Conservation (phyloP, 176 grass and related monocot genomes). For the Secale cereale region DNA sequence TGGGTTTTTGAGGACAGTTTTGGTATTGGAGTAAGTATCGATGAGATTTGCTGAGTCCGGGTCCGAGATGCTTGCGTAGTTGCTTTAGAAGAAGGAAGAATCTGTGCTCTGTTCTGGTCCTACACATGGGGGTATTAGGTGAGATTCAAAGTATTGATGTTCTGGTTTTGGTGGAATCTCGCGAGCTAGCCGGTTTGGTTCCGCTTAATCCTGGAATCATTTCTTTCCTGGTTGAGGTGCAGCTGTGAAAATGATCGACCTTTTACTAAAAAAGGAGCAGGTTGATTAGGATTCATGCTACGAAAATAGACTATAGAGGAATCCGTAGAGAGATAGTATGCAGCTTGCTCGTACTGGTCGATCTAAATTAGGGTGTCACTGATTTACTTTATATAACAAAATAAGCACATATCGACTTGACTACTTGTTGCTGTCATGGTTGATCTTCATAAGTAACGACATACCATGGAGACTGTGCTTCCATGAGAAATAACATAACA, state of each 20-base stretch:
- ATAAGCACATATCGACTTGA: constrained; percentile 11
- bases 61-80: no score
- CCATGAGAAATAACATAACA: not conserved
- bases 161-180: no score
- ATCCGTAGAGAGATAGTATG: not conserved
- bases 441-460: not conserved
- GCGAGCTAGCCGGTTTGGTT: not conserved
- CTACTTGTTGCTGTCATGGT: not conserved
- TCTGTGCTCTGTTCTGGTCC: no score
- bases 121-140: no score
- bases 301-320: not conserved
- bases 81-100: no score
- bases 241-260: no score
- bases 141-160: no score
- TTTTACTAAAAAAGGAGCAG: constrained; percentile 16
- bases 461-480: not conserved
- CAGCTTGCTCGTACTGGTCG: constrained; percentile 5
- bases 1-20: no score
- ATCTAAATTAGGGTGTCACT: constrained; percentile 25
- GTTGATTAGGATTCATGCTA: constrained; percentile 29
- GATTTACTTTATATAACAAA: not conserved
- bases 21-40: no score
- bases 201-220: constrained; percentile 21
- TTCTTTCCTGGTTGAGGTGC: not conserved
- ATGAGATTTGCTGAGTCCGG: no score